These are phyloP conservation scores for Suillus occidentalis DNA, from an alignment of 768 basidiomycete genomes.

Conservation along the genomic window DNA sequence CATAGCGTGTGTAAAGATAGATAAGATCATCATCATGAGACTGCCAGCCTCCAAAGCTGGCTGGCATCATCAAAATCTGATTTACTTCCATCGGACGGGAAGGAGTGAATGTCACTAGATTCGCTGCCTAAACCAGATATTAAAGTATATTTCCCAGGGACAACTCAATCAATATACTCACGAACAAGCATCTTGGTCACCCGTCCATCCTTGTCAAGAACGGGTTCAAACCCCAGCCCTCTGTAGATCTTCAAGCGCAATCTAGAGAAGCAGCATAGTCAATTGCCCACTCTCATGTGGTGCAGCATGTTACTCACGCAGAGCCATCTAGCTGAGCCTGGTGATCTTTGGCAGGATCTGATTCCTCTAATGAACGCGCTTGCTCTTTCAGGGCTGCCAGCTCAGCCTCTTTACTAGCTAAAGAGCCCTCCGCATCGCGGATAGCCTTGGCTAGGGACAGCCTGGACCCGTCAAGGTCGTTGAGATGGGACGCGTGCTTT, in stretches of 20 bases:
- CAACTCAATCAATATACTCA: conserved; percentile 37
- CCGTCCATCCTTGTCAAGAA: conserved; percentile 52
- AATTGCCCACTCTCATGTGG: conserved; percentile 1
- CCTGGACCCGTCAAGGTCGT: conserved; percentile 62
- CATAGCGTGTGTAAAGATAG: not conserved
- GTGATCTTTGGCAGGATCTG: conserved; percentile 73
- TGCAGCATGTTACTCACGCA: conserved; percentile 44
- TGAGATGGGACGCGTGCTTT: conserved; percentile 57
- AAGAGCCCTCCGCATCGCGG: conserved; percentile 64
- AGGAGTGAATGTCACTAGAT: conserved; percentile 42
- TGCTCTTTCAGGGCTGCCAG: conserved; percentile 68
- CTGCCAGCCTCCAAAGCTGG: conserved; percentile 37
- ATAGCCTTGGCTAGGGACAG: conserved; percentile 73
- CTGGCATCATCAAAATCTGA: conserved; percentile 30
- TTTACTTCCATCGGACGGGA: conserved; percentile 28
- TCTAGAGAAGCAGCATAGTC: conserved; percentile 35
- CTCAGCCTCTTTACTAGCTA: conserved; percentile 70
- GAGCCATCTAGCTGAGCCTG: conserved; percentile 67
- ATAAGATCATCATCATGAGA: conserved; percentile 30
- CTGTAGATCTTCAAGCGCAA: conserved; percentile 68
- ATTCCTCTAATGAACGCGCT: conserved; percentile 56
- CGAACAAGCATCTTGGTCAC: conserved; percentile 66
- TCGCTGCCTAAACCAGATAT: conserved; percentile 40
- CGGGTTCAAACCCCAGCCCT: conserved; percentile 69
- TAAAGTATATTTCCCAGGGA: conserved; percentile 2